Evolutionary conservation across 495 filamentous ascomycete genomes (phyloP), one percentile per base, ranked within the genome.

Genomic region (Annulohypoxylon bovei): DNA sequence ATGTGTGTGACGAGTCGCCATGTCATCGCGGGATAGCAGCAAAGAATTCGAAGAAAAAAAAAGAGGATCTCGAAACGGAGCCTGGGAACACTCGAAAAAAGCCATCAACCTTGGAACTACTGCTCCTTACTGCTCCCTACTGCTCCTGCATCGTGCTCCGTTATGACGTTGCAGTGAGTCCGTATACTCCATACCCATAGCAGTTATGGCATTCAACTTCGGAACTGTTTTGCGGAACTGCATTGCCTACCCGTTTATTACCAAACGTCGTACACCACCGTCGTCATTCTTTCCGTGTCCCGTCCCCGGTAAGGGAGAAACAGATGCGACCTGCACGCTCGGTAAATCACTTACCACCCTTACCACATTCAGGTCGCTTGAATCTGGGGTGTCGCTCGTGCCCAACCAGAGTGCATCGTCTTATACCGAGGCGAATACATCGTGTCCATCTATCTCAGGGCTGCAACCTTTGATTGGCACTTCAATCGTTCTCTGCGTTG

Each of bases 371-470:
- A 49, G 42, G 44, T 67, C 53, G 30, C 47, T 60, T 35, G 55
- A 58, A 72, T 72, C 69, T 59, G 69, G 69, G 64, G 69, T 72
- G 63, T 49, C 59, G 46, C 59, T 65, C 50, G 7, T 61, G 49
- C 64, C 69, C 69, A 72, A 72, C 69, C 69, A 72, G 54, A 64
- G 35, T n/a, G 53, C 64, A 39, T 55, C 53, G 40, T 60, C 55
- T 49, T 12, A 20, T 57, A 35, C 58, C 54, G 20, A 60, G 58
- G 20, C 57, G 18, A 63, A 28, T 67, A 62, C 35, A 52, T 55
- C 27, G 30, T 67, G 63, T 50, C 46, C 46, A 27, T 14, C 53
- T 30, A 50, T 57, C 39, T 56, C 30, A 54, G 59, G 53, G 46
- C 52, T 56, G 40, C 28, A 53, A 3, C 42, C 32, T 47, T 56